phyloP scores from a whole-genome alignment of 805 yeast genomes.

The Monosporozyma aquatica region DNA sequence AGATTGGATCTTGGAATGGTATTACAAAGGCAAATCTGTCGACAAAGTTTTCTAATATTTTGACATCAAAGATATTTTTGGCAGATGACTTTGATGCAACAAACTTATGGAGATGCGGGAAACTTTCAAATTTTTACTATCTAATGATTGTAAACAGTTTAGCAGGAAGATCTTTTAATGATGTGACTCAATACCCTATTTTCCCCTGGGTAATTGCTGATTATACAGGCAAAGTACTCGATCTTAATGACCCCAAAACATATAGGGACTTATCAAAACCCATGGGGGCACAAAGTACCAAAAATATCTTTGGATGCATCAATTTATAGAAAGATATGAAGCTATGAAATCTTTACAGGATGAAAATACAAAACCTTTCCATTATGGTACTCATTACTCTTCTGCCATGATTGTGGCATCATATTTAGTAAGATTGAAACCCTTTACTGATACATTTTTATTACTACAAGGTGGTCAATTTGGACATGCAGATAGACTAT shows the following conservation, averaged over 20 bases:
- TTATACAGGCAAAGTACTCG: conserved; percentile 62
- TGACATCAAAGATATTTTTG: conserved; percentile 10
- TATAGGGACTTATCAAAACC: conserved; percentile 77
- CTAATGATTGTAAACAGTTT: conserved; percentile 70
- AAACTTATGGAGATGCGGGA: conserved; percentile 65
- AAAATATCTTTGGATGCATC: conserved; percentile 50
- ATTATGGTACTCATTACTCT: conserved; percentile 88
- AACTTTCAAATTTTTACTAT: conserved; percentile 75
- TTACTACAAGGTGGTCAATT: conserved; percentile 79
- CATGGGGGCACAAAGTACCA: conserved; percentile 76
- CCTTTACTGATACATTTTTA: conserved; percentile 71
- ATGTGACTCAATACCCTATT: conserved; percentile 81
- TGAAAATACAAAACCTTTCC: conserved; percentile 62
- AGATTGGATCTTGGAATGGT: conserved; percentile 27
- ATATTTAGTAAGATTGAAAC: conserved; percentile 64
- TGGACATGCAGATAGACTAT: conserved; percentile 80
- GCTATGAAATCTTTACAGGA: conserved; percentile 59
- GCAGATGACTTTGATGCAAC: conserved; percentile 40
- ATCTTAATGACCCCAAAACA: conserved; percentile 49
- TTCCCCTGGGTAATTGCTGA: conserved; percentile 90
- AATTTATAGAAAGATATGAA: conserved; percentile 63
- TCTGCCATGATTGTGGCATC: conserved; percentile 91
- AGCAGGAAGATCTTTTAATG: conserved; percentile 86
- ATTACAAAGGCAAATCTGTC: conserved; percentile 31
- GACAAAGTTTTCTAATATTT: conserved; percentile 38